Evolutionary conservation across 352 stramenopile species (phyloP), one percentile per base, ranked within the genome.

Genomic region (Pythium phragmiticola): DNA sequence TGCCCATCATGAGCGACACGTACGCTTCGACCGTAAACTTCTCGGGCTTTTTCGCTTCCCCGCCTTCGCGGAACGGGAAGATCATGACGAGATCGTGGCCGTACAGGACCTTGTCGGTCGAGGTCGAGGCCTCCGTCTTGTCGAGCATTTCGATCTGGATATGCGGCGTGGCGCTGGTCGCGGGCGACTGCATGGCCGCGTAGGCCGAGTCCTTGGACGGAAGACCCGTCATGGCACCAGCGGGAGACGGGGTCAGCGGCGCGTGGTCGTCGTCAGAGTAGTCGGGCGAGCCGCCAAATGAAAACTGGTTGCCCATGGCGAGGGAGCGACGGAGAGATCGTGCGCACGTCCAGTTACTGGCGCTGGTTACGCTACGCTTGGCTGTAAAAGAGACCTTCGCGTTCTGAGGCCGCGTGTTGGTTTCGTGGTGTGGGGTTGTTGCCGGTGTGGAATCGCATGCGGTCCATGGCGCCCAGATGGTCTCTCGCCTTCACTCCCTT

Each of bases 71-170:
- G 5, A 74, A 73, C 13, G 82, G 74, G 57, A 94, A 94, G 66
- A 92, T 84, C 80, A 94, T 84, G 57, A 94, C 84, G 50, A 94
- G 68, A 63, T 93, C 84, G 60, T 87, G 69, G 56, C 85, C 84
- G 76, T 90, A 90, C 60, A 91, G 47, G 57, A 70, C 75, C 66
- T 82, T 86, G 34, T 82, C 75, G 33, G 6, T 37, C 26, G 63
- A 77, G 26, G 49, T 33, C 34, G 60, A 67, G 12, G 19, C 23
- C 42, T 60, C 60, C 41, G 45, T 41, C 49, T 60, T 65, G 57
- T 70, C 46, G 12, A 46, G 3, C 41, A 62, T 36, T 30, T 65
- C 56, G 47, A 72, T 72, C 8, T 72, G 65, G 58, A 72, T 49
- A 30, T 51, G 41, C 41, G 41, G 53, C 36, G 36, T 42, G 39